phyloP scores from a whole-genome alignment of 257 asterid species.

The Eustoma russellianum region DNA sequence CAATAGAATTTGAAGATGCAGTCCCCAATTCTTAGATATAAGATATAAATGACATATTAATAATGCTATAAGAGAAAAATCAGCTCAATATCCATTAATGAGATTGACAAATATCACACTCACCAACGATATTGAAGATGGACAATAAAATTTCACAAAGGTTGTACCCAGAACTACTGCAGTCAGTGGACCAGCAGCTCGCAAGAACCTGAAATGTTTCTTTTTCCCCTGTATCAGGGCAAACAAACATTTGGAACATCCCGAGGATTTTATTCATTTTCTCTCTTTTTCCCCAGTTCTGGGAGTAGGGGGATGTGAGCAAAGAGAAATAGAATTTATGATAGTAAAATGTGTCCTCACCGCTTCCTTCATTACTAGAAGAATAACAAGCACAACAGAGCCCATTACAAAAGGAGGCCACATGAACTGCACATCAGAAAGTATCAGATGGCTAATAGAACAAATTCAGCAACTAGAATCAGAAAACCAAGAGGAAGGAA shows the following conservation, averaged over 20 bases:
- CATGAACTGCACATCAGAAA: slow-evolving; percentile 43
- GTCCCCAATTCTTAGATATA: too few relatives aligned
- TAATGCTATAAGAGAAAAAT: slow-evolving; percentile 4
- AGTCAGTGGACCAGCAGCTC: slow-evolving; percentile 97
- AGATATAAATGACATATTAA: too few relatives aligned
- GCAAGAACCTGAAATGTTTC: slow-evolving; percentile 59
- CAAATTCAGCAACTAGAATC: too few relatives aligned
- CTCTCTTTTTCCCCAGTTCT: too few relatives aligned
- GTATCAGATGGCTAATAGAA: too few relatives aligned
- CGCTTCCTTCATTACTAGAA: slow-evolving; percentile 83
- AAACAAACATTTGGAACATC: slow-evolving; percentile 16
- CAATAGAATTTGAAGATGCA: too few relatives aligned
- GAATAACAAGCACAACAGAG: slow-evolving; percentile 58
- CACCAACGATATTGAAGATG: slow-evolving; percentile 88
- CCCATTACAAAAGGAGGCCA: slow-evolving; percentile 98
- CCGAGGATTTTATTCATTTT: slow-evolving; percentile 7
- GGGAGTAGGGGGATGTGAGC: too few relatives aligned
- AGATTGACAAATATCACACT: slow-evolving; percentile 27
- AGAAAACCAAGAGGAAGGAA: too few relatives aligned
- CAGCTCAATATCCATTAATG: slow-evolving; percentile 9
- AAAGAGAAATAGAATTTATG: slow-evolving; percentile 4
- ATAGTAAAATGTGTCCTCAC: slow-evolving; percentile 31
- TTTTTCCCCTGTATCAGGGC: slow-evolving; percentile 57
- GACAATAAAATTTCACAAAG: slow-evolving; percentile 60
- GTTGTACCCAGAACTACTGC: slow-evolving; percentile 85